phyloP scores from a whole-genome alignment of 768 basidiomycete genomes.

The Calvatia gigantea region DNA sequence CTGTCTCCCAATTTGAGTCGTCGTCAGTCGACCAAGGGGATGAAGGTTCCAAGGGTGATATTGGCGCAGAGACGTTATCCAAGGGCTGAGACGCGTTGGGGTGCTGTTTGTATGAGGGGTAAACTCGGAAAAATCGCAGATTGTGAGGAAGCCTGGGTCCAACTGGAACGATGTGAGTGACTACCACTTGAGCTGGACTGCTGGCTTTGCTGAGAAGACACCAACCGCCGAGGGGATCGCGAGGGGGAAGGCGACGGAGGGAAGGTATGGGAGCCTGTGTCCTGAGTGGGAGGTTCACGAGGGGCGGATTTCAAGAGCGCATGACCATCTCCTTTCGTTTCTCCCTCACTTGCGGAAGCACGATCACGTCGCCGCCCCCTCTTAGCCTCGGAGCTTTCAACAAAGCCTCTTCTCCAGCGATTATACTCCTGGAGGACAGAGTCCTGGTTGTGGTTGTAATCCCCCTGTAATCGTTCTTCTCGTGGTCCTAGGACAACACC shows the following conservation, averaged over 20 bases:
- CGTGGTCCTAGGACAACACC: slow-evolving; percentile 35
- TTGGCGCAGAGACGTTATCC: slow-evolving; percentile 19
- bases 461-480: slow-evolving; percentile 32
- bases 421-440: slow-evolving; percentile 41
- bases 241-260: slow-evolving; percentile 56
- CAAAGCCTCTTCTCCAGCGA: slow-evolving; percentile 56
- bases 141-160: background rate
- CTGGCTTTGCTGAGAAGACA: slow-evolving; percentile 16
- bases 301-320: slow-evolving; percentile 24
- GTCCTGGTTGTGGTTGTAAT: slow-evolving; percentile 36
- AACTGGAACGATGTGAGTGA: background rate
- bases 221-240: slow-evolving; percentile 33
- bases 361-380: slow-evolving; percentile 67
- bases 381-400: slow-evolving; percentile 25
- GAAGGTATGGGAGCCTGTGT: slow-evolving; percentile 42
- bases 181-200: background rate
- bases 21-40: slow-evolving; percentile 78
- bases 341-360: slow-evolving; percentile 33
- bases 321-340: slow-evolving; percentile 29
- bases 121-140: slow-evolving; percentile 15
- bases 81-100: background rate
- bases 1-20: slow-evolving; percentile 74
- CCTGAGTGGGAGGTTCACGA: slow-evolving; percentile 36
- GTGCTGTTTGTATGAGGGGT: slow-evolving; percentile 18
- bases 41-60: slow-evolving; percentile 33